Evolutionary conservation across 345 rosid genomes (phyloP).

Genomic region (Citrus inodora): DNA sequence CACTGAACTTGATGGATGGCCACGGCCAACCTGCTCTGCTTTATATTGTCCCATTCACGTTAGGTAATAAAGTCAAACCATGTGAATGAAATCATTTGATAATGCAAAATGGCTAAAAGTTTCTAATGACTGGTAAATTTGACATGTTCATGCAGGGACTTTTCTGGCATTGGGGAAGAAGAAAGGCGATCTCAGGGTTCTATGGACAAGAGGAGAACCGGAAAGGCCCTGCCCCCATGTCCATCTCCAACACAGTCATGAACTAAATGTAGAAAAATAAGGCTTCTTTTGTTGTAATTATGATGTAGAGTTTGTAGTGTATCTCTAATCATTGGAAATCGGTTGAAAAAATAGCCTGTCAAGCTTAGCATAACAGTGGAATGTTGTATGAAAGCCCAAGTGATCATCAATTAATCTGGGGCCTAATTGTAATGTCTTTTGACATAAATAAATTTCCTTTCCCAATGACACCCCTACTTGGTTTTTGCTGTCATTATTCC

Average conservation of each 20-base stretch:
- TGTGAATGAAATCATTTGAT: neutral
- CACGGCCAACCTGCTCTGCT: constrained; percentile 95
- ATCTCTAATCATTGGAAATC: constrained; percentile 2
- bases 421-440: neutral
- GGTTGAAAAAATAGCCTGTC: constrained; percentile 7
- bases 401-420: neutral
- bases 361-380: neutral
- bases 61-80: constrained; percentile 45
- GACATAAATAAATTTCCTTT: neutral
- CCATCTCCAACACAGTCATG: constrained; percentile 29
- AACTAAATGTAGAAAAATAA: constrained; percentile 13
- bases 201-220: constrained; percentile 87
- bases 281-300: neutral
- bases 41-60: constrained; percentile 90
- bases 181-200: constrained; percentile 66
- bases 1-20: constrained; percentile 93
- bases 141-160: constrained; percentile 50
- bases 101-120: neutral
- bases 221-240: constrained; percentile 74
- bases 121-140: neutral
- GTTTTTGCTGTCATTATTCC: neutral
- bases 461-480: neutral
- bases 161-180: constrained; percentile 61
- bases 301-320: constrained; percentile 11
- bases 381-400: neutral